Evolutionary conservation across 2,329 filamentous ascomycete species (phyloP).

Genomic region (Exophiala sp.): DNA sequence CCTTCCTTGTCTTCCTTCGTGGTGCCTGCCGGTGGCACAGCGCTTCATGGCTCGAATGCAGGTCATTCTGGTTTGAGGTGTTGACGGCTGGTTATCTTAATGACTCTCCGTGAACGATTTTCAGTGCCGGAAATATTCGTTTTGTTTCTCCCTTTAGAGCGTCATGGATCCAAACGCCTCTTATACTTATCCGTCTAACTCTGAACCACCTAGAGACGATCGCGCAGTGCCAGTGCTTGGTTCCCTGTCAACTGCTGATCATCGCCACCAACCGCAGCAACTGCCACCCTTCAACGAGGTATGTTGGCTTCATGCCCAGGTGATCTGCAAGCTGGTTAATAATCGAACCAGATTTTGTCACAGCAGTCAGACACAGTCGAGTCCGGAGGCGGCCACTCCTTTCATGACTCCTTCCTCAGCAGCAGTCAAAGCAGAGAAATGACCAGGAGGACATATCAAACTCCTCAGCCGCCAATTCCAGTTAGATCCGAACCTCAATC

Average conservation of each 20-base stretch:
- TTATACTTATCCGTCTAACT: constrained; percentile 18
- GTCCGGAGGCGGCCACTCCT: too few relatives aligned
- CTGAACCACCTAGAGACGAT: constrained; percentile 8
- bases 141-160: constrained; percentile 2
- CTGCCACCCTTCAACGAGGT: constrained; percentile 22
- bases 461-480: constrained; percentile 4
- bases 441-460: constrained; percentile 15
- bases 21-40: constrained; percentile 18
- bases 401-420: too few relatives aligned
- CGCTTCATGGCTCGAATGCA: constrained; percentile 18
- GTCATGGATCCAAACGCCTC: constrained; percentile 22
- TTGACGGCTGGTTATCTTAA: constrained; percentile 11
- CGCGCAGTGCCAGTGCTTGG: constrained; percentile 4
- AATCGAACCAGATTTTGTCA: constrained; percentile 3
- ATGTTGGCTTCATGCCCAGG: background rate
- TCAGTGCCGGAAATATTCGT: background rate
- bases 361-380: too few relatives aligned
- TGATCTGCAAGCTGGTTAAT: background rate
- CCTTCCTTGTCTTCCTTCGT: constrained; percentile 14
- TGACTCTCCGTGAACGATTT: constrained; percentile 1
- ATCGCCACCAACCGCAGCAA: constrained; percentile 13
- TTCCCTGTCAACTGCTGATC: background rate
- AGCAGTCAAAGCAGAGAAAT: constrained; percentile 3
- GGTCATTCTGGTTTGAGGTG: constrained; percentile 19
- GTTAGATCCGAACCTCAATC: constrained; percentile 17